These are phyloP conservation scores for Melampsora larici-populina DNA, from an alignment of 1,284 basidiomycete genomes.

Conservation along the genomic window DNA sequence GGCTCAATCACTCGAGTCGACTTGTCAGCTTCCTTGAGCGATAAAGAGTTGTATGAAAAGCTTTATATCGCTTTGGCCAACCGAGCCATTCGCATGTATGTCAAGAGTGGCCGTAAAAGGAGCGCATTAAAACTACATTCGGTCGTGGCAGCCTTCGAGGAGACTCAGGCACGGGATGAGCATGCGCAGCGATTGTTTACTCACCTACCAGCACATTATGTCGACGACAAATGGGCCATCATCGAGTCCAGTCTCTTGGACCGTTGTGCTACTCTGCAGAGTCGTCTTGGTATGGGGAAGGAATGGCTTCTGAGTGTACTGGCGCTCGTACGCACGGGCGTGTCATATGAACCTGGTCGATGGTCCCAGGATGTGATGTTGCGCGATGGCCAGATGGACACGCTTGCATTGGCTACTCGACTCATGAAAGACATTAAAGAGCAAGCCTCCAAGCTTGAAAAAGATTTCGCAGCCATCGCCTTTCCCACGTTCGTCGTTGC, in stretches of 20 bases:
- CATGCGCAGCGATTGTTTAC: conserved; percentile 68
- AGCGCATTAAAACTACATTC: conserved; percentile 79
- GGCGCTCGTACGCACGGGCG: conserved; percentile 49
- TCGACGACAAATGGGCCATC: conserved; percentile 55
- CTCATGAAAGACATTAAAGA: conserved; percentile 61
- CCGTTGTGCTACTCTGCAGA: conserved; percentile 45
- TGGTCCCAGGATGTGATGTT: conserved; percentile 46
- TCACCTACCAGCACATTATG: conserved; percentile 75
- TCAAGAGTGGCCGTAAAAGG: conserved; percentile 72
- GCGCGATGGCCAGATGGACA: conserved; percentile 1
- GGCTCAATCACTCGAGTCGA: conserved; percentile 36
- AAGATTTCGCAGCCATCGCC: conserved; percentile 65
- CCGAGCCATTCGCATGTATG: conserved; percentile 75
- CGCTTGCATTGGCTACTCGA: conserved; percentile 56
- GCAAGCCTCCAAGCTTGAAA: conserved; percentile 60
- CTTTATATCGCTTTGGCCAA: conserved; percentile 61
- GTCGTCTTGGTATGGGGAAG: conserved; percentile 46
- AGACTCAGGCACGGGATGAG: conserved; percentile 68
- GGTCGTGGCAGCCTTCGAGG: conserved; percentile 76
- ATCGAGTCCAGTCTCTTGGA: conserved; percentile 45
- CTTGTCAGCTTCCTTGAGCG: conserved; percentile 38
- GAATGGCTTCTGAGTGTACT: conserved; percentile 49
- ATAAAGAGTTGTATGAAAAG: conserved; percentile 48
- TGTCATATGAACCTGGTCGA: conserved; percentile 41
- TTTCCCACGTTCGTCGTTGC: conserved; percentile 65